Percentiles rank a stretch among this genome's conserved stretches.
These are phyloP conservation scores for Clathrospora elynae DNA, from an alignment of 2,329 filamentous ascomycete genomes.

Conservation along the genomic window DNA sequence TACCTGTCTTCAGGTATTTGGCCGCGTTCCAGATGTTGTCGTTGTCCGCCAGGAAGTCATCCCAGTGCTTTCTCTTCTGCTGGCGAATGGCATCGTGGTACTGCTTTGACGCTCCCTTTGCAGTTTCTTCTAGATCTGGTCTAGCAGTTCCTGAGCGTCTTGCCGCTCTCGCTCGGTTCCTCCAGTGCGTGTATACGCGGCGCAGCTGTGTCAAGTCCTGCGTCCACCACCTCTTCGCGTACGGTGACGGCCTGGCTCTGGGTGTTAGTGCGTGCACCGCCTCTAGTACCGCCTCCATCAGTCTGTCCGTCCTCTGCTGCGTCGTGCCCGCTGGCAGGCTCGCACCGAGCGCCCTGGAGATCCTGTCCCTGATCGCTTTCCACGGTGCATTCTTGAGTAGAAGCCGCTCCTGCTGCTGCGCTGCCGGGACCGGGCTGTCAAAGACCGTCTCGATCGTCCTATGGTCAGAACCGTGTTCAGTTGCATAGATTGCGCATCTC, in stretches of 20 bases:
- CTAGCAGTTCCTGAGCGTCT: constrained; percentile 7
- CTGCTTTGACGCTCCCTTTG: constrained; percentile 13
- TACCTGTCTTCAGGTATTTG: constrained; percentile 13
- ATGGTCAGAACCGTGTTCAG: constrained; percentile 19
- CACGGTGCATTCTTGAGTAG: constrained; percentile 22
- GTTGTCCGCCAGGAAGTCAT: constrained; percentile 13
- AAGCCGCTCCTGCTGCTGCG: constrained; percentile 14
- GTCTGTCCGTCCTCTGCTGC: constrained; percentile 9
- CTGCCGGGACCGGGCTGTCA: constrained; percentile 8
- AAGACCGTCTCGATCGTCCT: constrained; percentile 18
- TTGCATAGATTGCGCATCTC: constrained; percentile 13
- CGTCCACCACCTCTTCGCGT: constrained; percentile 12
- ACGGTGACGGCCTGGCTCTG: constrained; percentile 6
- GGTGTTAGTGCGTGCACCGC: constrained; percentile 9
- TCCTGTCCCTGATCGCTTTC: constrained; percentile 16
- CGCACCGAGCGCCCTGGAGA: constrained; percentile 1
- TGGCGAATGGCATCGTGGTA: constrained; percentile 16
- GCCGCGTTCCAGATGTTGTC: constrained; percentile 15
- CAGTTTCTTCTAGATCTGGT: constrained; percentile 9
- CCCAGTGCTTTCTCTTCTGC: constrained; percentile 18
- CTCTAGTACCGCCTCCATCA: constrained; percentile 7
- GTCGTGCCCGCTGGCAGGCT: constrained; percentile 4
- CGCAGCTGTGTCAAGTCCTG: constrained; percentile 14
- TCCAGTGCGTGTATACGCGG: constrained; percentile 21
- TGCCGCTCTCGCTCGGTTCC: constrained; percentile 15